phyloP scores from a whole-genome alignment of 2,329 filamentous ascomycete genomes.

The Dactylellina sp. region DNA sequence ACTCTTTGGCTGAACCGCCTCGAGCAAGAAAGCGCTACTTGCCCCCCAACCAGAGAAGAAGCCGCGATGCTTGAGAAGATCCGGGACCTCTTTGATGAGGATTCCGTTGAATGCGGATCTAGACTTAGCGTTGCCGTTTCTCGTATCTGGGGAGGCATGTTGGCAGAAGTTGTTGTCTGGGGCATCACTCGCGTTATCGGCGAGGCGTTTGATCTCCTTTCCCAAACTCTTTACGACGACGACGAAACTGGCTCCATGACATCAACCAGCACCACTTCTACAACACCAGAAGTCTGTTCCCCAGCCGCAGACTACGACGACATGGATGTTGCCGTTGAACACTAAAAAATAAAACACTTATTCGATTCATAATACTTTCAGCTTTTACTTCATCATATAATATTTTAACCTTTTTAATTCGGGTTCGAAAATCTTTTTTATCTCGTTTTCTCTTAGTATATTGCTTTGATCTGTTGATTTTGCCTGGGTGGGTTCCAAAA shows the following conservation, averaged over 20 bases:
- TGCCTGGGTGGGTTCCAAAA: conserved; percentile 56
- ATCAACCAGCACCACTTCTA: conserved; percentile 76
- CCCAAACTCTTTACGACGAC: conserved; percentile 92
- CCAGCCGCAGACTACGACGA: conserved; percentile 74
- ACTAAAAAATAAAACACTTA: conserved; percentile 62
- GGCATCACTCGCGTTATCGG: conserved; percentile 98
- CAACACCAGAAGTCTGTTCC: conserved; percentile 71
- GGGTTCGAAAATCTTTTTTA: conserved; percentile 48
- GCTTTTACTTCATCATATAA: conserved; percentile 63
- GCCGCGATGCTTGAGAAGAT: conserved; percentile 92
- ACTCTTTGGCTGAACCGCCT: conserved; percentile 98
- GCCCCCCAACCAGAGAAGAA: conserved; percentile 82
- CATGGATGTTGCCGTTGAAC: conserved; percentile 71
- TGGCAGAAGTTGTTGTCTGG: conserved; percentile 99
- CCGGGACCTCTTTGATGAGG: conserved; percentile 88
- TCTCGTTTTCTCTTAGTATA: conserved; percentile 58
- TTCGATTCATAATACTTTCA: conserved; percentile 59
- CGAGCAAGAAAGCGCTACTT: conserved; percentile 91
- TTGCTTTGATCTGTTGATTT: conserved; percentile 61
- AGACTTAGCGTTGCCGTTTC: conserved; percentile 96
- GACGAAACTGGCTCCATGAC: conserved; percentile 83
- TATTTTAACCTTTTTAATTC: conserved; percentile 56
- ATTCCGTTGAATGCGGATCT: conserved; percentile 81
- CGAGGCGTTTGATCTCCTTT: conserved; percentile 96
- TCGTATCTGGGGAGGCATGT: conserved; percentile 95